Base-by-base conservation (phyloP, 768 basidiomycete species). In the Strobilomyces echinocephalus region DNA sequence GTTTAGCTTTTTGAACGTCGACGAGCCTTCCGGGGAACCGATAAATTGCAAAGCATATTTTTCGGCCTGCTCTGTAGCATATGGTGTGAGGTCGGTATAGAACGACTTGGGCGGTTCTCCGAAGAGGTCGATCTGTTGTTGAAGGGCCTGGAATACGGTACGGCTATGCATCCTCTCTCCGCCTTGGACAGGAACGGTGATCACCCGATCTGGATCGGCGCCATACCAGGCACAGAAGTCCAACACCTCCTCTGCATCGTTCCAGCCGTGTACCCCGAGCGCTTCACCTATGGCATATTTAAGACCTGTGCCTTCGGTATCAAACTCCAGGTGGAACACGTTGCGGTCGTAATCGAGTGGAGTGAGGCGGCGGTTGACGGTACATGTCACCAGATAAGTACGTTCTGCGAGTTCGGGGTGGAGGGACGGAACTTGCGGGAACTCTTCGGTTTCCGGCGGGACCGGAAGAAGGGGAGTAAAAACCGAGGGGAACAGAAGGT, bases 251-350 rank as follows among this genome's bases (percentile, higher is more conserved):
- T 79, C 72, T 39, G 81, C 81, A 65, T 98, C 94, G 69, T 99
- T 98, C 94, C 95, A 97, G 8, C 97, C 97, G 67, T 99, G 94
- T 40, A 98, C 78, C 41, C 95, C 97, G 38, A 99, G 84, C 12
- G 97, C 97, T 72, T 98, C 97, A 52, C 97, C 97, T 52, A 98
- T 92, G 34, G 83, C 85, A 70, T 99, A 99, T 72, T 88, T 92
- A 57, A 99, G 79, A 9, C 94, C 94, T 21, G 97, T 99, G 31
- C 91, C 90, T 26, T 81, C 75, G 3, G 91, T 92, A 68, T 94
- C 84, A 67, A 99, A 95, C 74, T 97, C 97, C 60, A 99, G 80
- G 73, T 99, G 97, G 79, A 98, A 98, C 31, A 99, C 94, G 72
- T 99, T 98, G 61, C 97, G 91, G 71, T 97, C 89, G 73, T 99